Evolutionary conservation across 768 basidiomycete genomes (phyloP), one percentile per base, ranked within the genome.

Genomic region (Agaricus subrufescens): DNA sequence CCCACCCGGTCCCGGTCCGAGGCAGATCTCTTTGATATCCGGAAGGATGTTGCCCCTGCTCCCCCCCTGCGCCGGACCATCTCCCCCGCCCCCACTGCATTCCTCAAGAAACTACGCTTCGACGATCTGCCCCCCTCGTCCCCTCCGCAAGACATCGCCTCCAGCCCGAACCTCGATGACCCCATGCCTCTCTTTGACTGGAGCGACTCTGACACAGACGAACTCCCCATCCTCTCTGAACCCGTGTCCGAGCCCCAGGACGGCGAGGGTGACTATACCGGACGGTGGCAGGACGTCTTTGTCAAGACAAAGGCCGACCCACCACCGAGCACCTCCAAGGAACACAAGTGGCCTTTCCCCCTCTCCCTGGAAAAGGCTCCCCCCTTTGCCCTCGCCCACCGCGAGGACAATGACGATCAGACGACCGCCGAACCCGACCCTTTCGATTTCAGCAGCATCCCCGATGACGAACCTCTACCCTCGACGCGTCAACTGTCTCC

Each of bases 291-390:
- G 64, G 74, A 78, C 55, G 59, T 84, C 50, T 72, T 64, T 7
- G 77, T 88, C 3, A 83, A 77, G 19, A 86, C 83, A 19, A 89
- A 88, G 71, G 69, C 67, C 15, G 87, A 86, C 59, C 85, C 86
- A 0, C 84, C 85, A 3, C 82, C 82, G 49, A 84, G 80, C 60
- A 72, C 70, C 12, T 83, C 82, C 19, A 67, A 73, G 80, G 38
- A 78, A 68, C 79, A 82, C 27, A 68, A 73, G 19, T 88, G 87
- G 87, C 87, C 87, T 0, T 87, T 80, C 65, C 87, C 84, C 60
- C 34, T 40, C 54, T 40, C 37, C 0, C 37, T 54, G 19, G 53
- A 58, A 45, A 66, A 60, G 37, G 42, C 34, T 43, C n/a, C 38
- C 19, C 15, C 31, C 27, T 6, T 38, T 29, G n/a, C 52, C 39